Evolutionary conservation across 768 basidiomycete genomes (phyloP), one percentile per base, ranked within the genome.

Genomic region (Boletus reticuloceps): DNA sequence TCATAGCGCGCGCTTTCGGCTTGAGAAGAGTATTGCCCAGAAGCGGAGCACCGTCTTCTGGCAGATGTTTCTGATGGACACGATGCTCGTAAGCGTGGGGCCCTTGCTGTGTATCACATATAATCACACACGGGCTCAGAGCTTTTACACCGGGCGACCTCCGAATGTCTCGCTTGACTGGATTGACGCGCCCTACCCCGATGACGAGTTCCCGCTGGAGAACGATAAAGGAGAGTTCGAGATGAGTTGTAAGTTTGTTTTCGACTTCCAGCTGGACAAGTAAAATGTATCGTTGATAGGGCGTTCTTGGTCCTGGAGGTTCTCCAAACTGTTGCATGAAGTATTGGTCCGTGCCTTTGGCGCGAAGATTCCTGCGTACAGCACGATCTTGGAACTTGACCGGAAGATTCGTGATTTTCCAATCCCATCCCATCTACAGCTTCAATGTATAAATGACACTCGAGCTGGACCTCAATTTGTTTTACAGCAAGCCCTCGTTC

Each of bases 41-140:
- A 72, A 76, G 51, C 80, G 88, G 17, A 78, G 75, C 50, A 74
- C 74, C 20, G 70, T 85, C 12, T 89, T 88, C 64, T 91, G 87
- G 85, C 81, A 85, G 46, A 66, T 89, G n/a, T 88, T 85, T 62
- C 60, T 74, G 25, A 64, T 80, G 29, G 88, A 89, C 61, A 83
- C 84, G 0, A 82, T 81, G 77, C 69, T 80, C 38, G 88, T 89
- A 61, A 62, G 65, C 19, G 9, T 12, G 19, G 72, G 59, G 31
- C 4, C 17, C n/a, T 34, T 17, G 4, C 6, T 34, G 10, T 37
- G 13, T 36, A 25, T 41, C 37, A 29, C 4, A 5, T 8, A 42
- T 34, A 50, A 41, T 52, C 29, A 49, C 32, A 25, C 16, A 8
- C 13, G 1, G 8, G 11, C 10, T 10, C 54, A 89, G 86, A 86